These are phyloP conservation scores for Podaxis rugospora DNA, from an alignment of 768 basidiomycete species.

Conservation along the genomic window DNA sequence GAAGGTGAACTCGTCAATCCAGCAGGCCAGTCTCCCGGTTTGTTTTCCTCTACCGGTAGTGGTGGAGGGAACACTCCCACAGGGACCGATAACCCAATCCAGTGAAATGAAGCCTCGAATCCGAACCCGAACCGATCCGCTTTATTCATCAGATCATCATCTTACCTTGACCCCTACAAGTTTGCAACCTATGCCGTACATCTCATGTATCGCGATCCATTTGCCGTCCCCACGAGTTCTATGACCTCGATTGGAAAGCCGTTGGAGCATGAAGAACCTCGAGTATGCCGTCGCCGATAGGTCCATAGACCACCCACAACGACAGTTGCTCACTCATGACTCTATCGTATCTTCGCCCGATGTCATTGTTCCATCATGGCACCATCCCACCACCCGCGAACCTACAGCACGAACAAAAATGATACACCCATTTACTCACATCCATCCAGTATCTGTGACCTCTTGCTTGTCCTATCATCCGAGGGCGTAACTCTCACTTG, in stretches of 20 bases:
- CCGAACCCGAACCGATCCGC: neutral
- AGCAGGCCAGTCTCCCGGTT: neutral
- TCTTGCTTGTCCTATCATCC: neutral
- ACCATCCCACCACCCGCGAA: neutral
- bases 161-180: neutral
- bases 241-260: neutral
- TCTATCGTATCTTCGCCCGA: neutral
- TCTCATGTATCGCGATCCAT: neutral
- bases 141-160: neutral
- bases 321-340: neutral
- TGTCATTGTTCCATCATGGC: neutral
- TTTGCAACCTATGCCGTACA: neutral
- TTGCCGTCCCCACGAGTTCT: neutral
- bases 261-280: neutral
- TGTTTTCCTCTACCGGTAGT: constrained; percentile 6
- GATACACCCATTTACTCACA: neutral
- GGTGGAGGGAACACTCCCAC: constrained; percentile 1
- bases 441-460: neutral
- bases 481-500: neutral
- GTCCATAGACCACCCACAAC: neutral
- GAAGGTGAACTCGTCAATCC: constrained; percentile 18
- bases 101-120: neutral
- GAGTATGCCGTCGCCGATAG: neutral
- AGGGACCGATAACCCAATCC: neutral
- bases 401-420: neutral